Evolutionary conservation across 352 stramenopile species (phyloP).

Genomic region (Pythium periplocum): DNA sequence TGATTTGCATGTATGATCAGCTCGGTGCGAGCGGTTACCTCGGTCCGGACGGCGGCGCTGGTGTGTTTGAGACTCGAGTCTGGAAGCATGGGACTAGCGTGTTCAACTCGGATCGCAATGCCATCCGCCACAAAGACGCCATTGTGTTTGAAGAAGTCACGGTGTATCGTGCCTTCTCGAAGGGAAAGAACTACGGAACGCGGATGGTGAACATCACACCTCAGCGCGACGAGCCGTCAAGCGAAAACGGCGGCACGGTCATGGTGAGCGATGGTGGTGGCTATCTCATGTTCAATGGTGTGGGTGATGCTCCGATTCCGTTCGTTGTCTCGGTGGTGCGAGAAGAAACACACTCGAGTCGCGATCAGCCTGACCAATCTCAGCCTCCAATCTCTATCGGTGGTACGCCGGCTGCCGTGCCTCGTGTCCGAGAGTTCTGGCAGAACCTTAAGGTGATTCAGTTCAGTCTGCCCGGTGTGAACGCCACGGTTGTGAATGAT

Average conservation of each 20-base stretch:
- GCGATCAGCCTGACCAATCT: neutral
- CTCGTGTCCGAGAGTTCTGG: slow-evolving; percentile 19
- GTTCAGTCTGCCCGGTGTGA: slow-evolving; percentile 68
- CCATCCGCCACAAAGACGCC: slow-evolving; percentile 70
- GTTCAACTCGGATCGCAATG: slow-evolving; percentile 78
- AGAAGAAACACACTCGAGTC: slow-evolving; percentile 6
- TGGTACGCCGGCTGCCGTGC: slow-evolving; percentile 5
- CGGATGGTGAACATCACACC: slow-evolving; percentile 20
- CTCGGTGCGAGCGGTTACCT: slow-evolving; percentile 75
- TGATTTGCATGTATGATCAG: slow-evolving; percentile 77
- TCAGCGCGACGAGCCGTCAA: slow-evolving; percentile 25
- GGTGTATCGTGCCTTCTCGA: slow-evolving; percentile 74
- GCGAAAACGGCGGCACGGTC: slow-evolving; percentile 18
- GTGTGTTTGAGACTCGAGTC: slow-evolving; percentile 75
- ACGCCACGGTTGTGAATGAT: slow-evolving; percentile 81
- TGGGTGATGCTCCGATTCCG: slow-evolving; percentile 75
- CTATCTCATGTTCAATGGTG: slow-evolving; percentile 85
- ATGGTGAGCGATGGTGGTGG: slow-evolving; percentile 42
- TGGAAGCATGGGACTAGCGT: slow-evolving; percentile 79
- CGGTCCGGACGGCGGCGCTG: slow-evolving; percentile 67
- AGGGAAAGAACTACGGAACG: slow-evolving; percentile 38
- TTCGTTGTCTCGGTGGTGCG: slow-evolving; percentile 68
- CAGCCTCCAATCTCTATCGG: neutral
- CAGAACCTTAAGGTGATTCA: slow-evolving; percentile 74
- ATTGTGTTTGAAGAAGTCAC: slow-evolving; percentile 80